phyloP scores from a whole-genome alignment of 441 rosid species.

The Melastoma candidum region DNA sequence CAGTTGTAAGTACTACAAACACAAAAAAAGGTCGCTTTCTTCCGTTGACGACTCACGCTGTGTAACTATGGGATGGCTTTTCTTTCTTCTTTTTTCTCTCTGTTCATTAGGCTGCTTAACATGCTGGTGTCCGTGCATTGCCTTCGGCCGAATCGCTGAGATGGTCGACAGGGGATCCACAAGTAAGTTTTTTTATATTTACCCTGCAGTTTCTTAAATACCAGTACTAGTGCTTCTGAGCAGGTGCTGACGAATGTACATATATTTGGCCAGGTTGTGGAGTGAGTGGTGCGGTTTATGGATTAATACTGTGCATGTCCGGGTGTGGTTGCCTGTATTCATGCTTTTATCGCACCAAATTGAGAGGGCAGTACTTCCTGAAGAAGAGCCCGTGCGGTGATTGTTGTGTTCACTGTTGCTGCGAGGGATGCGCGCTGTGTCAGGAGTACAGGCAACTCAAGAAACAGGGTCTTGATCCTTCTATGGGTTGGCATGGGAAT shows the following conservation, averaged over 20 bases:
- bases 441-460: conserved; percentile 32
- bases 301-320: conserved; percentile 21
- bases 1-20: too few relatives aligned
- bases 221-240: background rate
- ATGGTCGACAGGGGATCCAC: conserved; percentile 41
- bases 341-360: conserved; percentile 24
- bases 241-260: background rate
- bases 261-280: conserved; percentile 21
- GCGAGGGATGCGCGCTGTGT: conserved; percentile 30
- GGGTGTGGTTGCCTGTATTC: conserved; percentile 28
- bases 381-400: conserved; percentile 24
- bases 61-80: too few relatives aligned
- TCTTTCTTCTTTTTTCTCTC: background rate
- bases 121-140: conserved; percentile 58
- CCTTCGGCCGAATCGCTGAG: conserved; percentile 62
- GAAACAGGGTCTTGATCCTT: conserved; percentile 27
- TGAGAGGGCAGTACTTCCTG: conserved; percentile 26
- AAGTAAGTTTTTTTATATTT: conserved; percentile 1
- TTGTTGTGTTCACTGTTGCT: conserved; percentile 23
- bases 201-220: background rate
- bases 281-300: conserved; percentile 23
- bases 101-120: conserved; percentile 40
- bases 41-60: too few relatives aligned
- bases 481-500: conserved; percentile 25
- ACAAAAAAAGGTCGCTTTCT: too few relatives aligned